Evolutionary conservation across 2,329 filamentous ascomycete genomes (phyloP), one percentile per base, ranked within the genome.

Genomic region (Talaromyces amestolkiae): DNA sequence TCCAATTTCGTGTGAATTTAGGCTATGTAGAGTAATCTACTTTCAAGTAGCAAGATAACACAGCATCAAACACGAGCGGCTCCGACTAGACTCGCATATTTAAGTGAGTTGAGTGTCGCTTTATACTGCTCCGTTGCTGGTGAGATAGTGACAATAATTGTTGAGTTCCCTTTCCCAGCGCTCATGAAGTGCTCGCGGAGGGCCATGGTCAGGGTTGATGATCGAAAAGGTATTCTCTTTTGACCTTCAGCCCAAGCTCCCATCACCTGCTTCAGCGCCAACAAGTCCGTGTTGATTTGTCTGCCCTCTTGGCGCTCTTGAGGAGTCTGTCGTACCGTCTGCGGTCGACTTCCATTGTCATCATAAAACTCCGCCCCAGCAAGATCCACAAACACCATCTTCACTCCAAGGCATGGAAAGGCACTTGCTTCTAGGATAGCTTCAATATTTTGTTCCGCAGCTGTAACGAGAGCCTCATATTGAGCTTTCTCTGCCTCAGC

Each of bases 191-290:
- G 75, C 37, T 76, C 73, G 0, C 79, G 72, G 35, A 82, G 69
- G 3, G 80, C 76, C 80, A 81, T 80, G 0, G 80, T 82, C 68
- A 82, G 66, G 0, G 78, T 72, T 8, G 78, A 80, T 1, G 78
- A 78, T 54, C 79, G 72, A 67, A 77, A 83, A 0, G 79, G 80
- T 39, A 81, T 79, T 2, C 78, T 70, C 1, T 68, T 13, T 59
- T 76, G 71, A n/a, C 71, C 72, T 24, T 62, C 64, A 0, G 78
- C 71, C 62, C 77, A 73, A 1, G 81, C 79, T 1, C 80, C 72
- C n/a, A 82, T 81, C 3, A 82, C 80, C 62, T 82, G 79, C 65
- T 82, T 82, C 58, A 82, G 68, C 0, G 80, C 76, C 9, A 83
- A 74, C 5, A 82, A 71, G 68, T 82, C 80, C 0, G 76, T 75